Base-by-base conservation (phyloP, 768 basidiomycete species). In the Phylloporus arenicola region DNA sequence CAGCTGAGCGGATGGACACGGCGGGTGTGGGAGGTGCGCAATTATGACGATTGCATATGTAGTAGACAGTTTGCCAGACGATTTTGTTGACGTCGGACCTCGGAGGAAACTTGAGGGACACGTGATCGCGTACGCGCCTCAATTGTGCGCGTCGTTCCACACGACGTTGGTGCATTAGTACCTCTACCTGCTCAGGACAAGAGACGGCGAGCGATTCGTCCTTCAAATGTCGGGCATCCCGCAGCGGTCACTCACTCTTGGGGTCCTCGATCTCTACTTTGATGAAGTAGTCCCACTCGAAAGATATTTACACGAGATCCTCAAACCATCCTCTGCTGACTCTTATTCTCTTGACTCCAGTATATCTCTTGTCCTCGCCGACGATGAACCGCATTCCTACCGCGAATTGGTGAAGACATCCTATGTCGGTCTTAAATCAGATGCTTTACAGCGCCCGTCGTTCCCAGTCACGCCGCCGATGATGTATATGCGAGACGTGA, bases 401-500 rank as follows among this genome's bases (percentile, higher is more conserved):
- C 38, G 22, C 6, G 53, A 62, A 22, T 62, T 84, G 6, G 54
- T 86, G n/a, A 65, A 67, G 25, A 70, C 68, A 1, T 68, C 82
- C 0, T 73, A 75, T 49, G 74, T 85, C 37, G 76, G 75, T 30
- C 56, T 70, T 41, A 69, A 65, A 39, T 48, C 51, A n/a, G 52
- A 45, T 4, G 52, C 56, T 11, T 50, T 56, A 41, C 56, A 52
- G 16, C 57, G 51, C 37, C 65, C 55, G 1, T 56, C 49, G 12
- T 65, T 75, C 30, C 55, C 54, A 41, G 63, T 64, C 3, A 52
- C 68, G 24, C 63, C 72, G 3, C 74, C 76, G 0, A 70, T 76
- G 68, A 70, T 72, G 37, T 72, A 74, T 48, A 79, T 85, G 72
- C 72, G 72, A 43, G 81, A 84, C 51, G 82, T 84, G 53, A 55